phyloP scores from a whole-genome alignment of 768 basidiomycete genomes.

The Amanita inopinata region DNA sequence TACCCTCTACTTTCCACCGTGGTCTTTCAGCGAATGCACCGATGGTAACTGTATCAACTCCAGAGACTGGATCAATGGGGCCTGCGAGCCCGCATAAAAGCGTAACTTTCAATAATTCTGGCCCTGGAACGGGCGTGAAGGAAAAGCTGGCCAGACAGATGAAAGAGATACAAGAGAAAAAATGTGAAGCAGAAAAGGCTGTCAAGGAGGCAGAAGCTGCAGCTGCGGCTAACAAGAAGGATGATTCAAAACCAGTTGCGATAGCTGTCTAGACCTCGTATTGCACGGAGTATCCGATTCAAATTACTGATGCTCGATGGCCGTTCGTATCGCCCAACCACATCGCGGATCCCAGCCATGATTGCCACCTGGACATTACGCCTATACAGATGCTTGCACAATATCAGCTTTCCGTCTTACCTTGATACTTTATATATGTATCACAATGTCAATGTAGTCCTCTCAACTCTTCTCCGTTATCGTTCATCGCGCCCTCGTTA shows the following conservation, averaged over 20 bases:
- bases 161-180: slow-evolving; percentile 59
- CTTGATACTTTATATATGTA: slow-evolving; percentile 15
- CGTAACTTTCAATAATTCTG: slow-evolving; percentile 55
- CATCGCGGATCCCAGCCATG: no score
- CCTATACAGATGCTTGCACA: no score
- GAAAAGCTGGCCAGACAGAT: slow-evolving; percentile 35
- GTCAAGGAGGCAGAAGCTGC: slow-evolving; percentile 51
- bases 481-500: background rate
- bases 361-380: no score
- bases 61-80: slow-evolving; percentile 59
- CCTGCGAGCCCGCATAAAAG: slow-evolving; percentile 58
- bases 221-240: slow-evolving; percentile 52
- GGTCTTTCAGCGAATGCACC: slow-evolving; percentile 55
- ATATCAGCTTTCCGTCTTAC: background rate
- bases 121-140: slow-evolving; percentile 30
- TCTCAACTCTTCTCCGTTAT: slow-evolving; percentile 1
- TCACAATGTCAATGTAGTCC: slow-evolving; percentile 17
- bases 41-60: slow-evolving; percentile 48
- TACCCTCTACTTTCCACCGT: slow-evolving; percentile 74
- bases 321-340: no score
- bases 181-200: slow-evolving; percentile 51
- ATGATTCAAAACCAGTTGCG: slow-evolving; percentile 41
- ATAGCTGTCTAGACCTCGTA: slow-evolving; percentile 31
- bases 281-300: no score
- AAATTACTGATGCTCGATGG: no score